Evolutionary conservation across 495 filamentous ascomycete genomes (phyloP).

Genomic region (Aspergillus carlsbadensis): DNA sequence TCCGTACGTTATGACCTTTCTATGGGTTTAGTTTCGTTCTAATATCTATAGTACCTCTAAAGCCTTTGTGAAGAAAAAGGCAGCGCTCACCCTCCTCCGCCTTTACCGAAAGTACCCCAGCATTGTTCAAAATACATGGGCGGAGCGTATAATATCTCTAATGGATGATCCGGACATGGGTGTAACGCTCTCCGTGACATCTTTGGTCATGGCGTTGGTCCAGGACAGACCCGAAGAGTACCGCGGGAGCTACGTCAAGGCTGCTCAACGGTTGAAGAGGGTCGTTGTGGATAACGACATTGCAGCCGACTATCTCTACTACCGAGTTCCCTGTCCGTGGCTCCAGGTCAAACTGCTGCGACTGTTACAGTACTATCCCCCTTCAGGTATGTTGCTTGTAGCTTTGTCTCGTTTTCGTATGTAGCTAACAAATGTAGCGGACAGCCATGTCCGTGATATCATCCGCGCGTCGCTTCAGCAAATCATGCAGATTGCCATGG

Average conservation of each 20-base stretch:
- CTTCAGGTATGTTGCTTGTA: conserved; percentile 67
- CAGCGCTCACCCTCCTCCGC: conserved; percentile 91
- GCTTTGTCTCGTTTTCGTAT: neutral
- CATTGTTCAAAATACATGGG: conserved; percentile 96
- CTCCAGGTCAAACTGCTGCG: conserved; percentile 93
- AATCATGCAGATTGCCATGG: conserved; percentile 85
- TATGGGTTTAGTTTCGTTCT: conserved; percentile 4
- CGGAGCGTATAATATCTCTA: conserved; percentile 92
- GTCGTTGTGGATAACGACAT: conserved; percentile 88
- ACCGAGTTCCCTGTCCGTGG: conserved; percentile 99
- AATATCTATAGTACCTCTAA: conserved; percentile 74
- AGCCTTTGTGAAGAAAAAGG: conserved; percentile 99
- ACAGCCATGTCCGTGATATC: conserved; percentile 85
- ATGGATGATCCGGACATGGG: conserved; percentile 98
- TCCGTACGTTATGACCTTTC: conserved; percentile 60
- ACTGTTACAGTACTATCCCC: conserved; percentile 92
- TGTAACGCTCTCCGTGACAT: conserved; percentile 93
- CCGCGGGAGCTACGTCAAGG: conserved; percentile 91
- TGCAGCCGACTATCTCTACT: conserved; percentile 88
- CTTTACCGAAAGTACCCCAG: conserved; percentile 90
- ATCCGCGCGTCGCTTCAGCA: conserved; percentile 89
- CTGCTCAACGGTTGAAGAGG: conserved; percentile 81
- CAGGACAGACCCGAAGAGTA: conserved; percentile 93
- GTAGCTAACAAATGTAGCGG: conserved; percentile 56
- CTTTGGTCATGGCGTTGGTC: conserved; percentile 90